Evolutionary conservation across 345 rosid species (phyloP), one percentile per base, ranked within the genome.

Genomic region (Odontarrhena argentea): DNA sequence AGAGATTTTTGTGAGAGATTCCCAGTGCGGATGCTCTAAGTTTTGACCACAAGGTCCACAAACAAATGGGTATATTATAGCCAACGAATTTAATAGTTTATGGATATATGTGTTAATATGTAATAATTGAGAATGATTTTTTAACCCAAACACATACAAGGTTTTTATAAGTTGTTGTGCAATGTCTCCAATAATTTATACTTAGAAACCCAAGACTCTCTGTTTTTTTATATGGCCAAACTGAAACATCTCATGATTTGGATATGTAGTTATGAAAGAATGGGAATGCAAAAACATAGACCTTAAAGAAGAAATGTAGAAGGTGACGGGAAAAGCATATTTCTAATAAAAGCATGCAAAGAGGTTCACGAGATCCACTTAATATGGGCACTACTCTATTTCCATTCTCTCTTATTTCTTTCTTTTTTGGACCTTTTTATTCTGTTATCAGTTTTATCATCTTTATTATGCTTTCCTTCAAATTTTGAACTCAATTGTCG

Each of bases 301-400:
- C 26, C 26, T 48, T 51, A 13, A 37, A 52, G 37, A 49, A 52
- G 77, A 63, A 60, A 60, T 14, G 52, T 51, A 67, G 77, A 67
- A 67, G 73, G 68, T 67, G 77, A 74, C 68, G 64, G 68, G 36
- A 67, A 74, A 61, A 74, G 77, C 73, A 67, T 74, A 67, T 67
- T 74, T 74, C 73, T 67, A 74, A 74, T 60, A 60, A 74, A 74
- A 60, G 77, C 73, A 67, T 53, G 60, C 63, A 74, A 74, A 46
- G 77, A 73, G 77, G 69, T 67, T 74, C 77, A 74, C 73, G 77
- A 67, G 77, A 60, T 67, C 63, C 63, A 41, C 68, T 67, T 67
- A 28, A 67, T 74, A 60, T 61, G 71, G 68, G 63, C 71, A 47
- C 71, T 65, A 57, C 67, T 61, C 71, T 74, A 67, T 53, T 58